phyloP scores from a whole-genome alignment of 768 basidiomycete species.

The Phlebiopsis flavidoalba region DNA sequence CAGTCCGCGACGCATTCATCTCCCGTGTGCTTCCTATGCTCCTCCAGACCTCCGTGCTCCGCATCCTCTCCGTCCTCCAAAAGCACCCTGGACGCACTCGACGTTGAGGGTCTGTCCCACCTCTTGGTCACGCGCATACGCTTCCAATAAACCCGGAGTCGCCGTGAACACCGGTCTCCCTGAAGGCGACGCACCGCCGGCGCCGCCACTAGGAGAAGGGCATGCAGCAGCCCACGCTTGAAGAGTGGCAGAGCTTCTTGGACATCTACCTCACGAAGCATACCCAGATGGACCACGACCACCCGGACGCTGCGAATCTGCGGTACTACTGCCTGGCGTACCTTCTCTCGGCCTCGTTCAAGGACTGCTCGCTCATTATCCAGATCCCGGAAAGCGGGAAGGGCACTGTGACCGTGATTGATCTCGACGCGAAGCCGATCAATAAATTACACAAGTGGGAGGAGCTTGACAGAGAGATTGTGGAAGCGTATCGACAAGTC shows the following conservation, averaged over 20 bases:
- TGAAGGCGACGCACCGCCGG: background rate
- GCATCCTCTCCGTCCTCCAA: constrained; percentile 56
- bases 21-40: constrained; percentile 44
- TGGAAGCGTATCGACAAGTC: constrained; percentile 31
- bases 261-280: constrained; percentile 41
- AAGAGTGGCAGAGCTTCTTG: constrained; percentile 65
- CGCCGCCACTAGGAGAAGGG: constrained; percentile 13
- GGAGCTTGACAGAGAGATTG: constrained; percentile 66
- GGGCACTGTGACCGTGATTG: constrained; percentile 64
- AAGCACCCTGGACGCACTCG: constrained; percentile 73
- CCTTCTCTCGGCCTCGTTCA: constrained; percentile 89
- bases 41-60: constrained; percentile 46
- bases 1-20: constrained; percentile 47
- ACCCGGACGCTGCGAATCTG: constrained; percentile 31
- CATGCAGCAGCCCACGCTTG: constrained; percentile 46
- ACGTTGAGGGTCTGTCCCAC: constrained; percentile 70
- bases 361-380: constrained; percentile 85
- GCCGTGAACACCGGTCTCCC: background rate
- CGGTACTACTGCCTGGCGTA: constrained; percentile 69
- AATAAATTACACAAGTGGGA: constrained; percentile 65
- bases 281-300: constrained; percentile 34
- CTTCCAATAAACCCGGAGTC: background rate
- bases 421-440: constrained; percentile 79
- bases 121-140: constrained; percentile 21
- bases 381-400: constrained; percentile 22